Evolutionary conservation across 2,329 filamentous ascomycete genomes (phyloP), one percentile per base, ranked within the genome.

Genomic region (Phoma sp.): DNA sequence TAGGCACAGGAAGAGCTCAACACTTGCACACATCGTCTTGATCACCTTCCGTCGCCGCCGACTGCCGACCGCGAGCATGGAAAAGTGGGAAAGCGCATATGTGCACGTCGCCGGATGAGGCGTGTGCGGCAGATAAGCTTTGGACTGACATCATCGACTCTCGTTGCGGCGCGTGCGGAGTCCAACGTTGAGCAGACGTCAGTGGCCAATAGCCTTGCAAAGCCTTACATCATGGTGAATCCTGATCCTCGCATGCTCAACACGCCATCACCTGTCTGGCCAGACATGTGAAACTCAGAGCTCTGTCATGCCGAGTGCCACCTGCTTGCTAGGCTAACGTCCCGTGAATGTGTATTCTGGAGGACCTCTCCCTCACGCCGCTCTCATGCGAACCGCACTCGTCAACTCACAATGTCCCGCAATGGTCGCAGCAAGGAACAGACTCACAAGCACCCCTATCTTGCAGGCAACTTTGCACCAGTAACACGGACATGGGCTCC

Each of bases 391-490:
- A 56, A 46, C 55, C 55, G 45, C 48, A 27, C 51, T 51, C 43
- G 43, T 13, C 41, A 19, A 36, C 38, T 51, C 54, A 60, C 25
- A 31, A 74, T 74, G 70, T 65, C 65, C 61, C 45, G 38, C 19
- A 21, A 52, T 50, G 65, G 62, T 47, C 60, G 37, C 8, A 44
- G 57, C 55, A 58, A 52, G 51, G 68, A 67, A 58, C 51, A 55
- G 43, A 38, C 50, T 31, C 36, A 61, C 24, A 71, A 70, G 57
- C 79, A 81, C 57, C 78, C 79, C 19, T 88, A 88, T 61, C 79
- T 90, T 1, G 79, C 81, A 6, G 88, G 88, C 40, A 91, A 91
- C 70, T 91, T 90, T 68, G 87, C 88, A 0, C 88, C 88, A 0
- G 82, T 89, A 1, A 80, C 84, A 5, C 78, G 78, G 45, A 84